Evolutionary conservation across 495 filamentous ascomycete genomes (phyloP).

Genomic region (Neurospora sp.): DNA sequence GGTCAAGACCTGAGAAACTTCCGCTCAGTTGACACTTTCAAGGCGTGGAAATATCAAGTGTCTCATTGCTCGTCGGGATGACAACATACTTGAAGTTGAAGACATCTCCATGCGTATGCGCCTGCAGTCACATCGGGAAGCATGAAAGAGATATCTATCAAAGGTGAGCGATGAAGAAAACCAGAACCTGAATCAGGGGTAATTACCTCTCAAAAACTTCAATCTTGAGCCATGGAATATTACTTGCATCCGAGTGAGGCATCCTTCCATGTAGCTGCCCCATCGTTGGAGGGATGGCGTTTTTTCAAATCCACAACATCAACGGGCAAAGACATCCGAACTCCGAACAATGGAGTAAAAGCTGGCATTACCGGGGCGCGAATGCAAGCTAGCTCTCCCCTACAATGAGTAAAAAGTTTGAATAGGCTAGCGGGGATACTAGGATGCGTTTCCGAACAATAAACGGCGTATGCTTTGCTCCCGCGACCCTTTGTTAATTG

Average conservation of each 20-base stretch:
- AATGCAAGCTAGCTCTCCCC: not conserved
- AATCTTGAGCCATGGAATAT: not conserved
- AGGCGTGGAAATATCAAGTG: too few relatives aligned
- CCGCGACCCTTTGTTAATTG: not conserved
- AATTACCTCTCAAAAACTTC: not conserved
- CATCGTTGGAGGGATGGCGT: not conserved
- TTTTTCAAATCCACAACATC: not conserved
- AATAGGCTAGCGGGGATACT: not conserved
- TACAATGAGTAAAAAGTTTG: not conserved
- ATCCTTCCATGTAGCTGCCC: not conserved
- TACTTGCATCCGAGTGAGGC: not conserved
- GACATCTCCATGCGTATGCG: not conserved
- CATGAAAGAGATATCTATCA: not conserved
- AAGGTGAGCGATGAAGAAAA: not conserved
- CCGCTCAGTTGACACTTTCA: not conserved
- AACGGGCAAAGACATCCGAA: not conserved
- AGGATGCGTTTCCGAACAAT: not conserved
- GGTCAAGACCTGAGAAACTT: not conserved
- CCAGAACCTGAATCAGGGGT: not conserved
- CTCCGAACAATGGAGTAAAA: not conserved
- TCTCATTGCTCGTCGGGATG: not conserved
- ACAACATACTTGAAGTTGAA: not conserved
- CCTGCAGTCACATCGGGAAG: not conserved
- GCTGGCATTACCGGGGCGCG: not conserved
- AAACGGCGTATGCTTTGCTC: not conserved